Conservation (phyloP, 2,329 filamentous ascomycete genomes). For the Diplodia mutila region DNA sequence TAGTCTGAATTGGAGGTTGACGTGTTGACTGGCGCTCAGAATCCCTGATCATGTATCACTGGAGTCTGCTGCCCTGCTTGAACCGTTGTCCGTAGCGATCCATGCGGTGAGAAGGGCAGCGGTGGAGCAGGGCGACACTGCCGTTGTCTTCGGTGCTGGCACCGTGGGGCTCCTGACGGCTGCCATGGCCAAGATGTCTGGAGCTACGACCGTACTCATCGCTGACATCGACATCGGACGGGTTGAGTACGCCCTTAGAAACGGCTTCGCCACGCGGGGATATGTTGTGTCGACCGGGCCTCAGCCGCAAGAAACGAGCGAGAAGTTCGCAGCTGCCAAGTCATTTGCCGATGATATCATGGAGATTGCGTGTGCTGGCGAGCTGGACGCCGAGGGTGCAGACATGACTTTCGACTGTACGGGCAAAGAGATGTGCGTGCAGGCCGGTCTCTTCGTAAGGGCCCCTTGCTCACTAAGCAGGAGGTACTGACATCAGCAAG, state of each 20-base stretch:
- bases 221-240: slow-evolving; percentile 46
- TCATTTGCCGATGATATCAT: slow-evolving; percentile 42
- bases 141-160: slow-evolving; percentile 84
- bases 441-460: slow-evolving; percentile 48
- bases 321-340: slow-evolving; percentile 41
- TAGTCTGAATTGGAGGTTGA: slow-evolving; percentile 31
- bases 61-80: slow-evolving; percentile 45
- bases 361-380: slow-evolving; percentile 42
- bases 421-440: slow-evolving; percentile 49
- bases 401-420: slow-evolving; percentile 49
- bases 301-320: slow-evolving; percentile 15
- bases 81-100: slow-evolving; percentile 79
- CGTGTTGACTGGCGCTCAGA: slow-evolving; percentile 36
- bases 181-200: slow-evolving; percentile 47
- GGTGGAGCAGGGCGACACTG: slow-evolving; percentile 73
- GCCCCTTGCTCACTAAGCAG: too few relatives aligned
- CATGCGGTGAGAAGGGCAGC: slow-evolving; percentile 78
- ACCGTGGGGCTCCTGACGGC: slow-evolving; percentile 55
- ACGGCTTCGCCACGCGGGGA: slow-evolving; percentile 46
- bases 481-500: slow-evolving; percentile 29
- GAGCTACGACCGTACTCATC: slow-evolving; percentile 46
- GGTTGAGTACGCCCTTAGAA: slow-evolving; percentile 44
- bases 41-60: slow-evolving; percentile 45
- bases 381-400: slow-evolving; percentile 44
- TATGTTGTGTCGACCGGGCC: slow-evolving; percentile 30